A percentile compares a stretch with the other conserved stretches of the same genome.
Evolutionary conservation across 129 eudicot genomes (phyloP).

Genomic region (Saposhnikovia divaricata): DNA sequence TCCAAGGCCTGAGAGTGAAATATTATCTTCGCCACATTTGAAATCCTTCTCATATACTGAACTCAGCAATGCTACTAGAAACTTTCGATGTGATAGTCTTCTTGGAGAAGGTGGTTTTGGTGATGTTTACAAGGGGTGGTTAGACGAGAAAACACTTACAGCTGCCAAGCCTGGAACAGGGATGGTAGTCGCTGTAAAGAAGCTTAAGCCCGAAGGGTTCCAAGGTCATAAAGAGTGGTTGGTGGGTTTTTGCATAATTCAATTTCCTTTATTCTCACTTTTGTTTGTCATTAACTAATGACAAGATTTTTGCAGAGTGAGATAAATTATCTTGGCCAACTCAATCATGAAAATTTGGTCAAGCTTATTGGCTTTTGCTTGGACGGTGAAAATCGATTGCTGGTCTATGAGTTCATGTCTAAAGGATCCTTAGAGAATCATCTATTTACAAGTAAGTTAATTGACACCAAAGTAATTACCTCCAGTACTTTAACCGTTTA

Average conservation of each 20-base stretch:
- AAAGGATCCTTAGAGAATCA: conserved; percentile 63
- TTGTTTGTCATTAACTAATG: not conserved
- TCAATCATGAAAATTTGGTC: conserved; percentile 62
- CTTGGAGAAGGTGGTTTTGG: conserved; percentile 76
- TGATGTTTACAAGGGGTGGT: conserved; percentile 58
- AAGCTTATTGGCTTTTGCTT: conserved; percentile 59
- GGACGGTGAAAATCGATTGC: conserved; percentile 42
- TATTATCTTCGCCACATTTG: conserved; percentile 39
- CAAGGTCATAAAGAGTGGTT: conserved; percentile 75
- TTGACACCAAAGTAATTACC: not conserved
- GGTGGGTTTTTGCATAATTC: conserved; percentile 31
- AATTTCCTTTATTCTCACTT: not conserved
- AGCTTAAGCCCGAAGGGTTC: conserved; percentile 41
- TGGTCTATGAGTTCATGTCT: conserved; percentile 71
- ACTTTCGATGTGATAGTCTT: conserved; percentile 27
- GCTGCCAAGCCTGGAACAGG: conserved; percentile 40
- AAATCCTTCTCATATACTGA: conserved; percentile 30
- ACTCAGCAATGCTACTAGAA: conserved; percentile 37
- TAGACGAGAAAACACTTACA: conserved; percentile 33
- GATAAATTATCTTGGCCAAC: conserved; percentile 55
- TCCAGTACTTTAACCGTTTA: not conserved
- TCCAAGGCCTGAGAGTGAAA: conserved; percentile 35
- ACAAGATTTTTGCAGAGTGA: conserved; percentile 43
- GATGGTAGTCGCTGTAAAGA: conserved; percentile 50
- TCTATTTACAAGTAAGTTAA: conserved; percentile 39